Conservation (phyloP, 2,329 filamentous ascomycete genomes). For the Cercospora sp. region DNA sequence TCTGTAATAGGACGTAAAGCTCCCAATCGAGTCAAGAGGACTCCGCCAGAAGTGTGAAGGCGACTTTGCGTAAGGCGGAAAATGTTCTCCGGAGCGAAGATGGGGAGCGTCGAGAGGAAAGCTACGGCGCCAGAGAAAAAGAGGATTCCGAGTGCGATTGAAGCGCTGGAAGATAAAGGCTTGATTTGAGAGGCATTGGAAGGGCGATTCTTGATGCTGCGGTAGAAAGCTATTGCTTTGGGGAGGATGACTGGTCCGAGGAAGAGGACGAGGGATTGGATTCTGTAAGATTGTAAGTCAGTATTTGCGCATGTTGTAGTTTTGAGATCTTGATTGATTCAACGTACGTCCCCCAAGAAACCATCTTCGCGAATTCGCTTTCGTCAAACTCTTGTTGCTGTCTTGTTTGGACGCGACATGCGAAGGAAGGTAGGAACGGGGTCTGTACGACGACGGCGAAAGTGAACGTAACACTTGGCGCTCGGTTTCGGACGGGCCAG, state of each 20-base stretch:
- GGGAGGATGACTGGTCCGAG: slow-evolving; percentile 72
- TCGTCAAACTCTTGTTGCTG: not conserved
- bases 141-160: slow-evolving; percentile 62
- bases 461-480: slow-evolving; percentile 1
- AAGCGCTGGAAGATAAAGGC: slow-evolving; percentile 55
- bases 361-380: slow-evolving; percentile 4
- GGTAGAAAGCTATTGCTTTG: slow-evolving; percentile 65
- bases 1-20: slow-evolving; percentile 59
- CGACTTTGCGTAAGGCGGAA: slow-evolving; percentile 76
- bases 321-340: too few relatives aligned
- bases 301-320: too few relatives aligned
- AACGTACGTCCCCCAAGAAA: slow-evolving; percentile 23
- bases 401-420: not conserved
- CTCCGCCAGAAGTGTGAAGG: slow-evolving; percentile 79
- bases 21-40: slow-evolving; percentile 75
- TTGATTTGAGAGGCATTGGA: slow-evolving; percentile 41
- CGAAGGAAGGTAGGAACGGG: not conserved
- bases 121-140: slow-evolving; percentile 54
- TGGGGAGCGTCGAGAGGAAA: slow-evolving; percentile 64
- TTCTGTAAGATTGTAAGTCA: slow-evolving; percentile 31
- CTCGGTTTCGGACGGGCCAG: not conserved
- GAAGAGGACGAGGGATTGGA: slow-evolving; percentile 51
- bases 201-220: slow-evolving; percentile 49
- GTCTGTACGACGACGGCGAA: not conserved
- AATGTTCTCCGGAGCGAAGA: slow-evolving; percentile 74